Base-by-base conservation (phyloP, 2,329 filamentous ascomycete species). In the Fusarium equiseti region DNA sequence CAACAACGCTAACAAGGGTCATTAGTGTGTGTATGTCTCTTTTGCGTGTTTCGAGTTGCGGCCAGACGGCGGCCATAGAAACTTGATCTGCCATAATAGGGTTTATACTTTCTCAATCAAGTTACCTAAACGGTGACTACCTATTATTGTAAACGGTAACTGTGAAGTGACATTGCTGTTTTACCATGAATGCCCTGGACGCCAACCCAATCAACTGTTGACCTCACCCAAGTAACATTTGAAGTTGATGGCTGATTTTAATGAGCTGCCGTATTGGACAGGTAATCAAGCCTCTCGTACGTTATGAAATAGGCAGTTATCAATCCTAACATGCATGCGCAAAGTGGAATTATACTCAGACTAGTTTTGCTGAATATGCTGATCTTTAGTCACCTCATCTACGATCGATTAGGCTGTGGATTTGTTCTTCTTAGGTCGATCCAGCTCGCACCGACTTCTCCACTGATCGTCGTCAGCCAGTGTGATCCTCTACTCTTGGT, bases 11-110 rank as follows among this genome's bases (percentile, higher is more conserved):
- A 35, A 29, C 46, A 55, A 61, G 62, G 54, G 24, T 16, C 27
- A 31, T 29, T 60, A 59, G 51, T 49, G 49, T 49, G 46, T 44
- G 24, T 45, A 68, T 59, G 66, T 63, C 64, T 58, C 72, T 64
- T 53, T 63, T 35, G 62, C 38, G 44, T 51, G 73, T 76, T 76
- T 76, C 71, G 72, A 71, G 59, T 76, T 76, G 57, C 72, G 74
- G 74, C 68, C 69, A 51, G 35, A n/a, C 52, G 26, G 45, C 54
- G 63, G 53, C 42, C 45, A 29, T 56, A 45, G 43, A 72, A 66
- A 69, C 65, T 45, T 45, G 35, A 66, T 63, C 27, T 66, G 53
- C 45, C 32, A 55, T 46, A 49, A 58, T 32, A 35, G 43, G 27
- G 43, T 63, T 57, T 66, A 22, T 35, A 63, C 53, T 48, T 46